These are phyloP conservation scores for Candida pseudofarinosa DNA, from an alignment of 805 yeast species.

Conservation along the genomic window DNA sequence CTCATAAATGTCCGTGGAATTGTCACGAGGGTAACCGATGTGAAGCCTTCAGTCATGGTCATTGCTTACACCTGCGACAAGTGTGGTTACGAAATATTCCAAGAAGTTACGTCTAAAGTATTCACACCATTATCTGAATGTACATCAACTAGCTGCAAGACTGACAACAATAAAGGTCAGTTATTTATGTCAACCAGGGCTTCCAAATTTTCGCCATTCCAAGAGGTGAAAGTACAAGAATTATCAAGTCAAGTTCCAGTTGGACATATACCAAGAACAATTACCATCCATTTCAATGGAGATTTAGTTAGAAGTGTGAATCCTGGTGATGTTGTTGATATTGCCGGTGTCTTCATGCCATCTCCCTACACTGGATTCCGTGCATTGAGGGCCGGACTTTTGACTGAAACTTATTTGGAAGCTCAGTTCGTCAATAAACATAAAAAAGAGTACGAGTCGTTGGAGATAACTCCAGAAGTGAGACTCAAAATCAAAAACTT, in stretches of 20 bases:
- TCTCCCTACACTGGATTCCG: slow-evolving; percentile 93
- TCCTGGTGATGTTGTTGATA: slow-evolving; percentile 95
- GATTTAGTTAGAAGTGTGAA: slow-evolving; percentile 78
- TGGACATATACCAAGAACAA: slow-evolving; percentile 91
- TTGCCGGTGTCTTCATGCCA: slow-evolving; percentile 89
- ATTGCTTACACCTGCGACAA: slow-evolving; percentile 96
- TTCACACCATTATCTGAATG: slow-evolving; percentile 89
- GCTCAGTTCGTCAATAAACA: slow-evolving; percentile 85
- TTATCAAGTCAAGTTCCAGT: slow-evolving; percentile 95
- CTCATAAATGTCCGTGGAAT: slow-evolving; percentile 90
- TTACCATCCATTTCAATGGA: slow-evolving; percentile 87
- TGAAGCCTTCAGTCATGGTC: slow-evolving; percentile 85
- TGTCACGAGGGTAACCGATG: slow-evolving; percentile 93
- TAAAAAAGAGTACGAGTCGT: slow-evolving; percentile 76
- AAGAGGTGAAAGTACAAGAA: slow-evolving; percentile 93
- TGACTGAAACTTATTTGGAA: slow-evolving; percentile 90
- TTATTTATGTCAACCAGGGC: slow-evolving; percentile 92
- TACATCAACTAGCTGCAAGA: slow-evolving; percentile 71
- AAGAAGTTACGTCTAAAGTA: slow-evolving; percentile 80
- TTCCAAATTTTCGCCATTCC: slow-evolving; percentile 91
- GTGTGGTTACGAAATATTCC: slow-evolving; percentile 95
- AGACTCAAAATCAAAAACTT: slow-evolving; percentile 54
- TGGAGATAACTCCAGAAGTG: slow-evolving; percentile 54
- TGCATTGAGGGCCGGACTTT: slow-evolving; percentile 86
- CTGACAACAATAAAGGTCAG: slow-evolving; percentile 82